These are phyloP conservation scores for Aspergillus novofumigatus DNA, from an alignment of 2,329 filamentous ascomycete genomes.

Conservation along the genomic window DNA sequence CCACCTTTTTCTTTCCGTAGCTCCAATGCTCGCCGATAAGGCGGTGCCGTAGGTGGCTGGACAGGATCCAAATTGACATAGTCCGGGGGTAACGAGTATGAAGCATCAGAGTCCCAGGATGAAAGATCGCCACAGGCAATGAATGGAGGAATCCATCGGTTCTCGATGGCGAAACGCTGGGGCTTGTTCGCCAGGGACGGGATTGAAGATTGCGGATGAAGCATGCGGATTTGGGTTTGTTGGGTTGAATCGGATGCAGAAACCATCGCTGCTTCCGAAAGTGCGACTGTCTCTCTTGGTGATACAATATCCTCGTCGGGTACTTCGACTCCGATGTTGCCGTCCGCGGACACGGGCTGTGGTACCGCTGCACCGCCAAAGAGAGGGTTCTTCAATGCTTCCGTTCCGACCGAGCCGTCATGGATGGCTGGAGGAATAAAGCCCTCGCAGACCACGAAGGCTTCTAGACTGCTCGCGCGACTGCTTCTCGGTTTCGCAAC, in stretches of 20 bases:
- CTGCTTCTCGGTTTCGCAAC: conserved; percentile 93
- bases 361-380: conserved; percentile 37
- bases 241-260: conserved; percentile 13
- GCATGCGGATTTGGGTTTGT: conserved; percentile 33
- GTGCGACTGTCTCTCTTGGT: conserved; percentile 2
- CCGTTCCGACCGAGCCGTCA: conserved; percentile 46
- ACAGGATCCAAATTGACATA: conserved; percentile 85
- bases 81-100: conserved; percentile 82
- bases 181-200: conserved; percentile 16
- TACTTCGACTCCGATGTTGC: conserved; percentile 34
- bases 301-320: conserved; percentile 41
- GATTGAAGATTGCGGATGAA: conserved; percentile 20
- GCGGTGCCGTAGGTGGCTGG: conserved; percentile 91
- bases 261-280: conserved; percentile 2
- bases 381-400: conserved; percentile 34
- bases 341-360: conserved; percentile 23
- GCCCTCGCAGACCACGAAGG: conserved; percentile 91
- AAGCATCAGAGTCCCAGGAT: conserved; percentile 91
- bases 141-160: conserved; percentile 88
- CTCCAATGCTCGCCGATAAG: conserved; percentile 88
- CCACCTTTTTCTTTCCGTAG: conserved; percentile 72
- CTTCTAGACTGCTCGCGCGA: conserved; percentile 92
- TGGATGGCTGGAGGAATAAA: conserved; percentile 65
- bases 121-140: conserved; percentile 96
- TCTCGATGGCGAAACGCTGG: conserved; percentile 38